Conservation (phyloP, 2,329 filamentous ascomycete species). For the Cyphellophora europaea region DNA sequence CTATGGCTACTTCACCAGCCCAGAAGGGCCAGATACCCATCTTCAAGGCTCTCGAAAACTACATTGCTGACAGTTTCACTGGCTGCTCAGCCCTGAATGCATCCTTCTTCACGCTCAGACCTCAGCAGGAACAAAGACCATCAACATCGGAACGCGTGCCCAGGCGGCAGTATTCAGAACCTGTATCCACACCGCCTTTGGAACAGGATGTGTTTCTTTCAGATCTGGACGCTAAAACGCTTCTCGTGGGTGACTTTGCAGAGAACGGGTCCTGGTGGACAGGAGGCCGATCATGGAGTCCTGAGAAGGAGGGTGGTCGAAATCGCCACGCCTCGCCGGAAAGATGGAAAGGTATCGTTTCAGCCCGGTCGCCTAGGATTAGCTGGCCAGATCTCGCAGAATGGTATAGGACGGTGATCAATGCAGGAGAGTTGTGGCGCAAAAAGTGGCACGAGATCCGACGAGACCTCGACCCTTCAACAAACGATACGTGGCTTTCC, state of each 20-base stretch:
- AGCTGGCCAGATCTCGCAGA: slow-evolving; percentile 62
- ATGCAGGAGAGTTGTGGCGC: slow-evolving; percentile 60
- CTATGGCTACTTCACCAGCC: too few species aligned
- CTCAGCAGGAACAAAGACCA: slow-evolving; percentile 30
- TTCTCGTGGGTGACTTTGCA: slow-evolving; percentile 64
- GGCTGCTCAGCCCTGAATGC: slow-evolving; percentile 64
- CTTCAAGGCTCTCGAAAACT: slow-evolving; percentile 70
- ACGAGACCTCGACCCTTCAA: slow-evolving; percentile 15
- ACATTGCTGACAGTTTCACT: slow-evolving; percentile 60
- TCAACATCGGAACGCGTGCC: slow-evolving; percentile 5
- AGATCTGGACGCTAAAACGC: slow-evolving; percentile 64
- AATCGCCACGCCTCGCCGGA: slow-evolving; percentile 24
- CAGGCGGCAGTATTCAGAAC: slow-evolving; percentile 22
- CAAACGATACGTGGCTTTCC: slow-evolving; percentile 29
- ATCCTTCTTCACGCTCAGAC: slow-evolving; percentile 56
- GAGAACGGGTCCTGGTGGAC: slow-evolving; percentile 82
- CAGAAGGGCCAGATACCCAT: slow-evolving; percentile 40
- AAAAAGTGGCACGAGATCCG: slow-evolving; percentile 48
- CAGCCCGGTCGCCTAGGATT: slow-evolving; percentile 56
- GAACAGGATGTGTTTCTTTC: slow-evolving; percentile 36
- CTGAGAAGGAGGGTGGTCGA: slow-evolving; percentile 11
- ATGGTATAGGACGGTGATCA: slow-evolving; percentile 66
- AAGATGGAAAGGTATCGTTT: slow-evolving; percentile 35
- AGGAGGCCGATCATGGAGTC: slow-evolving; percentile 40
- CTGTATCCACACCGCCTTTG: slow-evolving; percentile 14